Percentiles rank a stretch among this genome's conserved stretches.
Evolutionary conservation across 202 grass and related monocot genomes (phyloP).

Genomic region (Brachypodium distachyon): DNA sequence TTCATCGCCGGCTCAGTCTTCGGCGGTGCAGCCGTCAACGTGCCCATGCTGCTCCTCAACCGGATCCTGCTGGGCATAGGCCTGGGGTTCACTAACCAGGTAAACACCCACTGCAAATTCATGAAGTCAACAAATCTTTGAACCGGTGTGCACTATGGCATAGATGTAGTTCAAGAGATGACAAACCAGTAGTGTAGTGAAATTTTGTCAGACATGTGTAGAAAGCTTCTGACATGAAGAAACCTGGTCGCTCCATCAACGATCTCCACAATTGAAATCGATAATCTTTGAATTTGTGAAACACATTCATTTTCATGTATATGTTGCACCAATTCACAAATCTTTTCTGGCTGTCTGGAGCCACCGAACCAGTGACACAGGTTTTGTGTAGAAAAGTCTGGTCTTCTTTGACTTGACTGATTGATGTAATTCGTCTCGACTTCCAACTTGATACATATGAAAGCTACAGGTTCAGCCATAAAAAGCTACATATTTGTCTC

Average conservation of each 20-base stretch:
- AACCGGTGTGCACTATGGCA: background rate
- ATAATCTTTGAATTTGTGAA: too few relatives aligned
- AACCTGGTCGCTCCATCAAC: too few relatives aligned
- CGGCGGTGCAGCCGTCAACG: slow-evolving; percentile 47
- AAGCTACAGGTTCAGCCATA: background rate
- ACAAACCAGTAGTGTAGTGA: background rate
- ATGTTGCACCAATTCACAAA: background rate
- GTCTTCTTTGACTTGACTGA: background rate
- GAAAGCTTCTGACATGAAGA: background rate
- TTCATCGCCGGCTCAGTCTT: slow-evolving; percentile 58
- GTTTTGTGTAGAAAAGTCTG: background rate
- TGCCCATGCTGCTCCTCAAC: slow-evolving; percentile 68
- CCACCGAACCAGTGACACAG: background rate
- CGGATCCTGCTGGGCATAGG: slow-evolving; percentile 67
- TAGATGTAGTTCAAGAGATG: background rate
- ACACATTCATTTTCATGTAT: background rate
- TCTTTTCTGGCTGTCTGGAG: background rate
- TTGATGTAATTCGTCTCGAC: background rate
- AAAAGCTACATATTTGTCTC: background rate
- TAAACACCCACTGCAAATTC: slow-evolving; percentile 19
- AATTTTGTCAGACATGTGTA: background rate
- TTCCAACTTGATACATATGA: background rate
- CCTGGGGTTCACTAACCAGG: slow-evolving; percentile 89
- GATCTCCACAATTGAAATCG: too few relatives aligned
- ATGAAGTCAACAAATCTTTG: background rate